These are phyloP conservation scores for Ligustrum vulgare DNA, from an alignment of 257 asterid genomes.

Conservation along the genomic window DNA sequence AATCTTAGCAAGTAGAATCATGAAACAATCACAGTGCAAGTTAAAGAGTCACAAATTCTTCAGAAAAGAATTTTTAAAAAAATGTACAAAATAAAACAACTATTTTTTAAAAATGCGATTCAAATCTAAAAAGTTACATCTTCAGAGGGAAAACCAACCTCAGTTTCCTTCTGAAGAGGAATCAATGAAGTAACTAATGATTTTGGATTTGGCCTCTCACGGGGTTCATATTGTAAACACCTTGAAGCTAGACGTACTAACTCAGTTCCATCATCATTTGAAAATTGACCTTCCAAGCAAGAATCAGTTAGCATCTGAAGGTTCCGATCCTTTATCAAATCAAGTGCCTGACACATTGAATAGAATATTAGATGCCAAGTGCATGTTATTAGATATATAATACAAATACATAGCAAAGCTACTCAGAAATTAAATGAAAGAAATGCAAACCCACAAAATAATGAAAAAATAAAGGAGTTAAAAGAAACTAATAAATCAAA, in stretches of 20 bases:
- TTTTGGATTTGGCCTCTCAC: constrained; percentile 71
- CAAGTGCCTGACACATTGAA: constrained; percentile 59
- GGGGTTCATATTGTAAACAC: constrained; percentile 71
- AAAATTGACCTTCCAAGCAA: constrained; percentile 73
- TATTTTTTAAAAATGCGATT: not conserved
- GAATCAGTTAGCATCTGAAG: constrained; percentile 78
- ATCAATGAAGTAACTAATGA: constrained; percentile 62
- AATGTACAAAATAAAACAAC: not conserved
- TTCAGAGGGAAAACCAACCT: constrained; percentile 40
- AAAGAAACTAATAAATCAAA: constrained; percentile 10
- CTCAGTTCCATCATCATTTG: constrained; percentile 71
- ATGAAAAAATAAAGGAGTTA: too few relatives aligned
- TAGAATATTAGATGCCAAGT: not conserved
- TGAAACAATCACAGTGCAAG: not conserved
- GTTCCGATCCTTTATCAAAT: constrained; percentile 72
- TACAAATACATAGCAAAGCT: not conserved
- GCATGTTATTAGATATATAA: constrained; percentile 1
- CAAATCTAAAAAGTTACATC: not conserved
- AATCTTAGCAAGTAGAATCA: not conserved
- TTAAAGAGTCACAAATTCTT: not conserved
- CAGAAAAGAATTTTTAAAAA: not conserved
- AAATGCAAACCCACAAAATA: not conserved
- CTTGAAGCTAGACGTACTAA: constrained; percentile 73
- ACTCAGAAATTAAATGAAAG: not conserved
- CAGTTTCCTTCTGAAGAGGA: constrained; percentile 77